Evolutionary conservation across 495 filamentous ascomycete species (phyloP).

Genomic region (Parachaetomium inaequale): DNA sequence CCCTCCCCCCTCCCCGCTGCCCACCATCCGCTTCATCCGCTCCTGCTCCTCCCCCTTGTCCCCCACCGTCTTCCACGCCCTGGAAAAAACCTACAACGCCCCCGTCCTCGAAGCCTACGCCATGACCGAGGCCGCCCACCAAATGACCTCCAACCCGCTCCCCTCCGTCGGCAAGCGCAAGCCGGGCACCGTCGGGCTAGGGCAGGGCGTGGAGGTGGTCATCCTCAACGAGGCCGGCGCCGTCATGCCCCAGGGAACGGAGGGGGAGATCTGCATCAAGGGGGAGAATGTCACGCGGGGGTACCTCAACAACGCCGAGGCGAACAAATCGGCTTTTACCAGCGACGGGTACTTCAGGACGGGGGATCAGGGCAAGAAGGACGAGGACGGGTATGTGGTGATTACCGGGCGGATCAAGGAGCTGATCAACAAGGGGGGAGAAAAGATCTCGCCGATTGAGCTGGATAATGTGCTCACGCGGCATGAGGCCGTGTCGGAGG

Average conservation of each 20-base stretch:
- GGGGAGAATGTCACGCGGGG: slow-evolving; percentile 79
- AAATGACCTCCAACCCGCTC: slow-evolving; percentile 84
- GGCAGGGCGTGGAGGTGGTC: slow-evolving; percentile 74
- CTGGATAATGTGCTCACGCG: slow-evolving; percentile 71
- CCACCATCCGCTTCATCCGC: slow-evolving; percentile 77
- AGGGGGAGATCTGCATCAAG: slow-evolving; percentile 75
- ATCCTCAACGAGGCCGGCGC: slow-evolving; percentile 66
- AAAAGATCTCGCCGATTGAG: slow-evolving; percentile 82
- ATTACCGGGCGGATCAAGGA: slow-evolving; percentile 83
- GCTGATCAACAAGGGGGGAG: slow-evolving; percentile 78
- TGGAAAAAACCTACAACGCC: slow-evolving; percentile 67
- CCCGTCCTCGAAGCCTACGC: slow-evolving; percentile 87
- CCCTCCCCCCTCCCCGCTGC: slow-evolving; percentile 59
- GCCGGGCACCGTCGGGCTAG: slow-evolving; percentile 74
- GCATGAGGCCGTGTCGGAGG: slow-evolving; percentile 67
- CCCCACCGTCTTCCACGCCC: slow-evolving; percentile 69
- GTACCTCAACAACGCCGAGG: slow-evolving; percentile 74
- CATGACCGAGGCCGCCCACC: slow-evolving; percentile 88
- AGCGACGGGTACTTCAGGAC: slow-evolving; percentile 71
- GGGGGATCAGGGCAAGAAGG: slow-evolving; percentile 75
- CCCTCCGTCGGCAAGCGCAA: slow-evolving; percentile 62
- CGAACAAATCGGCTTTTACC: slow-evolving; percentile 64
- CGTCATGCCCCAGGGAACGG: slow-evolving; percentile 57
- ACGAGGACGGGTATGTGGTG: slow-evolving; percentile 68
- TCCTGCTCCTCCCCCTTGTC: slow-evolving; percentile 80